These are phyloP conservation scores for Plenodomus tracheiphilus DNA, from an alignment of 2,329 filamentous ascomycete genomes.

Conservation along the genomic window DNA sequence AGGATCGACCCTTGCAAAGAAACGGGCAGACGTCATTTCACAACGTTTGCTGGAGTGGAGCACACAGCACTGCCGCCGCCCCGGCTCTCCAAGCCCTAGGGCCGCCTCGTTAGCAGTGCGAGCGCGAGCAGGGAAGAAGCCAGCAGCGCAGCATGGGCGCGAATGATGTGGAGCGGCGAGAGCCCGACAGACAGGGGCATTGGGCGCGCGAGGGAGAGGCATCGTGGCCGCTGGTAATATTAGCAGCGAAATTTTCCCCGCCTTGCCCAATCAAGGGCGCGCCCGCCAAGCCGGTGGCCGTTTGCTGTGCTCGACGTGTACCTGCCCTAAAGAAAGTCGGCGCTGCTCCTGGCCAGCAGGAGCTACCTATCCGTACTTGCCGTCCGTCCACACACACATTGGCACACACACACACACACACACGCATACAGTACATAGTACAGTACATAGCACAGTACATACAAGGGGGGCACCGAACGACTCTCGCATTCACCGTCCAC, in stretches of 20 bases:
- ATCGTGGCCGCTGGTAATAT: not conserved
- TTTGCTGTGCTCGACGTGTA: not conserved
- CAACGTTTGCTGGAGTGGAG: conserved; percentile 16
- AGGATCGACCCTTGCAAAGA: not conserved
- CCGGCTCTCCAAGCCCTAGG: not conserved
- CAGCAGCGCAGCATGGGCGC: conserved; percentile 4
- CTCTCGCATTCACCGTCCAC: no score
- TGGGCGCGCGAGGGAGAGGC: conserved; percentile 2
- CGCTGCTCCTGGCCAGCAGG: not conserved
- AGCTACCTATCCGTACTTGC: not conserved
- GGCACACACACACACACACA: not conserved
- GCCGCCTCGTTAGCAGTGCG: conserved; percentile 11
- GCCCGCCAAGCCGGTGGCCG: not conserved
- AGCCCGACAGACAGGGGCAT: conserved; percentile 13
- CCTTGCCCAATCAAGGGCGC: not conserved
- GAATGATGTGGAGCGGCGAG: conserved; percentile 17
- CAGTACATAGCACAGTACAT: no score
- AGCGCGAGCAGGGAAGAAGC: conserved; percentile 12
- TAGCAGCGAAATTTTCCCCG: not conserved
- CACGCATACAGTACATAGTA: not conserved
- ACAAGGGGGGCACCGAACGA: no score
- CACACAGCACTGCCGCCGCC: conserved; percentile 4
- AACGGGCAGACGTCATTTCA: conserved; percentile 22
- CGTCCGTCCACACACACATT: not conserved
- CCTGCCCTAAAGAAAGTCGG: not conserved